phyloP scores from a whole-genome alignment of 192 early-diverging fungal genomes.

The Rhizoclosmatium globosum region DNA sequence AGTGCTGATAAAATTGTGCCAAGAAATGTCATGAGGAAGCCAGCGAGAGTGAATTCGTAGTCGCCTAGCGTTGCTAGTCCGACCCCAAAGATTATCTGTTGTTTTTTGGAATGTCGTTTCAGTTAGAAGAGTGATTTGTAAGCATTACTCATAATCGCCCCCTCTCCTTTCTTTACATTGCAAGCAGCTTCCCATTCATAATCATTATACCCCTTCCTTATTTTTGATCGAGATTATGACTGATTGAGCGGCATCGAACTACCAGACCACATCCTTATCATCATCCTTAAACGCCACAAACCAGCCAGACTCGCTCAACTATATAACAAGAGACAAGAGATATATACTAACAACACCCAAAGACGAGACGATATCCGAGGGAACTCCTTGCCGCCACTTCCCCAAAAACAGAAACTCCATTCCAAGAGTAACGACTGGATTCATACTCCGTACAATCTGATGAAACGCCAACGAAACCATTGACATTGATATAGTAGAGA shows the following conservation, averaged over 20 bases:
- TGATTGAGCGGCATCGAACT: no score
- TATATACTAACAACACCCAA: constrained; percentile 58
- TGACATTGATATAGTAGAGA: constrained; percentile 81
- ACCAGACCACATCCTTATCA: no score
- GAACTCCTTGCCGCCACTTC: constrained; percentile 53
- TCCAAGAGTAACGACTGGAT: constrained; percentile 79
- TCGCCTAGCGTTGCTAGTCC: constrained; percentile 85
- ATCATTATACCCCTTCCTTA: no score
- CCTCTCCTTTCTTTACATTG: neutral
- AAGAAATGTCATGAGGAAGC: constrained; percentile 79
- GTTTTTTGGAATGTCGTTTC: neutral
- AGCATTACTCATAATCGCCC: neutral
- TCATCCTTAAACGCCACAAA: no score
- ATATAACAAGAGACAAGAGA: neutral
- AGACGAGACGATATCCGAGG: constrained; percentile 60
- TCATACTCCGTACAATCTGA: constrained; percentile 85
- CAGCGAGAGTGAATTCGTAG: constrained; percentile 75
- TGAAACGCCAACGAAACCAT: constrained; percentile 73
- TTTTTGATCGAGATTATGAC: no score
- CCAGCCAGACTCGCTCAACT: no score
- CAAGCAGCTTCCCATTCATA: neutral
- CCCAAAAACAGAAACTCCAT: constrained; percentile 69
- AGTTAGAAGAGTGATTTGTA: neutral
- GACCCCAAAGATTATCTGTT: constrained; percentile 75
- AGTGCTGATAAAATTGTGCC: constrained; percentile 80